Evolutionary conservation across 1,284 basidiomycete species (phyloP).

Genomic region (Ceratobasidium theobromae): DNA sequence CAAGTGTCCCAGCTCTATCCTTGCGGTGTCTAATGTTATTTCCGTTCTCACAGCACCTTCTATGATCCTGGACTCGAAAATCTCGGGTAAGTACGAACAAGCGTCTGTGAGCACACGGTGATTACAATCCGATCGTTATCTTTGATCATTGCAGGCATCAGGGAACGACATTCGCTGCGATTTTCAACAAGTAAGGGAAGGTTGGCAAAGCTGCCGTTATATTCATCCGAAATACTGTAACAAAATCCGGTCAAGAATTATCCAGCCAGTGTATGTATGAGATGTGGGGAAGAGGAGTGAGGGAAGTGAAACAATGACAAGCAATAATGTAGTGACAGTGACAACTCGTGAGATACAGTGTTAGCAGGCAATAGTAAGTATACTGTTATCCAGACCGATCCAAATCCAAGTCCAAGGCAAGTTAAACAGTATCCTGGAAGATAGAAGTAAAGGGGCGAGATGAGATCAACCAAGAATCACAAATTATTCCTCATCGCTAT

Average conservation of each 20-base stretch:
- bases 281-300: neutral
- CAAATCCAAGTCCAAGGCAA: conserved; percentile 6
- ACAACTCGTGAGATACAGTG: conserved; percentile 8
- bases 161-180: conserved; percentile 53
- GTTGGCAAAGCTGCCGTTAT: conserved; percentile 13
- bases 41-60: conserved; percentile 49
- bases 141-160: conserved; percentile 44
- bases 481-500: conserved; percentile 25
- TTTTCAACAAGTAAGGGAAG: conserved; percentile 44
- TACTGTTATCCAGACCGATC: conserved; percentile 26
- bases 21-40: neutral
- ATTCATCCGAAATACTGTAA: conserved; percentile 21
- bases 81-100: conserved; percentile 52
- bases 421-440: conserved; percentile 24
- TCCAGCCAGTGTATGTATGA: neutral
- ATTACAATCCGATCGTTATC: neutral
- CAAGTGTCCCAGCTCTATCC: neutral
- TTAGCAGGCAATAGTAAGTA: conserved; percentile 13
- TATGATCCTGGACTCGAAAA: conserved; percentile 58
- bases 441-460: conserved; percentile 18
- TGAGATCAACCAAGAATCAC: neutral
- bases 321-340: conserved; percentile 32
- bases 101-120: neutral
- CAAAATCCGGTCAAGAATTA: conserved; percentile 17
- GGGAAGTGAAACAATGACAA: neutral